These are phyloP conservation scores for Boletus speciosus DNA, from an alignment of 768 basidiomycete species.

Conservation along the genomic window DNA sequence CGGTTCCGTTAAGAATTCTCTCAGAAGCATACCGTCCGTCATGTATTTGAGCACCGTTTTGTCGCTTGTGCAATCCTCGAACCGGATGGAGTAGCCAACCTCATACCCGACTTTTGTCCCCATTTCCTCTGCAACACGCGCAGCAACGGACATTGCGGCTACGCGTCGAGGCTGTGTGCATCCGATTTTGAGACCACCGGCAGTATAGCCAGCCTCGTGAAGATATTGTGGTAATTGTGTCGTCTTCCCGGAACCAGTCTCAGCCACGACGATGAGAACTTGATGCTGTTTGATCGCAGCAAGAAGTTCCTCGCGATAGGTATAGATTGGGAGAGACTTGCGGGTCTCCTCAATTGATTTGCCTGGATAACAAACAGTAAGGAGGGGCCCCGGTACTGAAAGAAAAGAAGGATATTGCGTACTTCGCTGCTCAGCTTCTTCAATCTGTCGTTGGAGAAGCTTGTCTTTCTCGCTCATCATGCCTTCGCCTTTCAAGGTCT, in stretches of 20 bases:
- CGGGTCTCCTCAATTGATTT: constrained; percentile 90
- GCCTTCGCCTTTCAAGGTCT: constrained; percentile 61
- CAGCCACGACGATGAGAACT: constrained; percentile 95
- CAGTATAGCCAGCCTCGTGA: constrained; percentile 94
- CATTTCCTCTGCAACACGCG: constrained; percentile 99
- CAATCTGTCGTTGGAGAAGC: constrained; percentile 81
- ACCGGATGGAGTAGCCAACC: constrained; percentile 99
- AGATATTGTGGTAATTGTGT: constrained; percentile 98
- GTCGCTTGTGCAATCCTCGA: constrained; percentile 99
- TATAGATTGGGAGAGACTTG: constrained; percentile 89
- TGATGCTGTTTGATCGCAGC: constrained; percentile 88
- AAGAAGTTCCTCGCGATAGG: constrained; percentile 83
- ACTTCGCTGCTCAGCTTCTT: constrained; percentile 90
- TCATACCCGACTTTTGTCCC: constrained; percentile 95
- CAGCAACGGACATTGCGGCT: constrained; percentile 98
- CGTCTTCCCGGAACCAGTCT: constrained; percentile 98
- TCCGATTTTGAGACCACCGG: constrained; percentile 73
- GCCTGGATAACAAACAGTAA: constrained; percentile 41
- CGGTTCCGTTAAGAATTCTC: constrained; percentile 97
- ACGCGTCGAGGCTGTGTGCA: constrained; percentile 99
- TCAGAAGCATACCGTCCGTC: constrained; percentile 98
- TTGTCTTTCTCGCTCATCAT: constrained; percentile 82
- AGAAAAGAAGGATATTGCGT: constrained; percentile 23
- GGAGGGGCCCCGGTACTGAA: background rate
- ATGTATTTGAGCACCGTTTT: constrained; percentile 99